Evolutionary conservation across 2,329 filamentous ascomycete species (phyloP), one percentile per base, ranked within the genome.

Genomic region (Botrytis fragariae): DNA sequence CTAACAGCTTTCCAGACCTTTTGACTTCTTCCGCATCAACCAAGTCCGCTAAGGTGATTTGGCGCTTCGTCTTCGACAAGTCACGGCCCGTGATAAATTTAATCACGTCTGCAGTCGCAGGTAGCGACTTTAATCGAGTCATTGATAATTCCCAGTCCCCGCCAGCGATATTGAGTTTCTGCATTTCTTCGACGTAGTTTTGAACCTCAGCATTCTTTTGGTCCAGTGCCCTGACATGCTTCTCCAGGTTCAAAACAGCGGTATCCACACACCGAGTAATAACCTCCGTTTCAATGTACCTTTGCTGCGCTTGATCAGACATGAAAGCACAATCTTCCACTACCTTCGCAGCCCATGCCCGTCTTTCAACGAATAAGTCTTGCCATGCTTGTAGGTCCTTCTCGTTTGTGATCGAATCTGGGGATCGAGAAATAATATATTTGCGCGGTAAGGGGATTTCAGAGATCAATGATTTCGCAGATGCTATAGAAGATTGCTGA

Each of bases 361-460:
- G 90, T 74, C 96, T 91, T 74, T 91, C 88, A 81, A 91, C 92
- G 85, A 96, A 98, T 35, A 98, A 86, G 62, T 91, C 89, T 81
- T 94, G 93, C 95, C 96, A 99, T 88, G 94, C 91, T 79, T 91
- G 87, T 72, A 98, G 86, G 75, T 94, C 91, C 74, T 92, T 93
- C 75, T 93, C 91, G 79, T 95, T 90, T 61, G 91, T 87, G 77
- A 97, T 92, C 60, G 90, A 92, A 82, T 97, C 94, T n/a, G 96
- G 96, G 44, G 93, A 90, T 73, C 86, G 85, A 75, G 91, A 89
- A 61, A 88, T 83, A 71, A 86, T 85, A 85, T 83, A 92, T 77
- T 84, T 86, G 74, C 84, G 85, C 51, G 87, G 88, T 48, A 85
- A 79, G 63, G 87, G 84, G 74, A 85, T 78, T 73, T 89, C 86